These are phyloP conservation scores for Wallemia ichthyophaga DNA, from an alignment of 1,284 basidiomycete species.

Conservation along the genomic window DNA sequence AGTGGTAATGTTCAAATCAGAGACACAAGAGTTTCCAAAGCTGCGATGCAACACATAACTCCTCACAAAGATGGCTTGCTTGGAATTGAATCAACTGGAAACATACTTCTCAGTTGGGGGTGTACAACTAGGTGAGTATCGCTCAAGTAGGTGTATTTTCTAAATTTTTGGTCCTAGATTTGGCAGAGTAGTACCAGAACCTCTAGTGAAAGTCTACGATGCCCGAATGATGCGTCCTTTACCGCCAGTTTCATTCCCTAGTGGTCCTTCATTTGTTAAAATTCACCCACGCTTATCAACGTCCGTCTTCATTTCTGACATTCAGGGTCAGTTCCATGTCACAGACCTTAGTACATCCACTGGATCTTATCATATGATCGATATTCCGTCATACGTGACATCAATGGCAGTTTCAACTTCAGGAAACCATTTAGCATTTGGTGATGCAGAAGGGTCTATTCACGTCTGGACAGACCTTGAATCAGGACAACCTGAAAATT, in stretches of 20 bases:
- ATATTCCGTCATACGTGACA: constrained; percentile 37
- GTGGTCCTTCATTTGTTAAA: constrained; percentile 61
- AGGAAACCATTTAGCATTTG: constrained; percentile 71
- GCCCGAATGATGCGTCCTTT: constrained; percentile 47
- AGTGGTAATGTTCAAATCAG: constrained; percentile 4
- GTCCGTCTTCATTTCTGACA: constrained; percentile 48
- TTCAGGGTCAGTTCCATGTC: constrained; percentile 62
- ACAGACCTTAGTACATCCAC: constrained; percentile 44
- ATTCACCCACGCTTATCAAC: constrained; percentile 49
- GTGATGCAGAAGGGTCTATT: constrained; percentile 57
- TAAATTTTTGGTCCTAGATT: constrained; percentile 24
- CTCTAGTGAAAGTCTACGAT: constrained; percentile 77
- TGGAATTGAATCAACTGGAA: constrained; percentile 3
- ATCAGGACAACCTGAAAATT: constrained; percentile 33
- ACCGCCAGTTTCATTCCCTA: constrained; percentile 57
- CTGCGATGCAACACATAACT: constrained; percentile 5
- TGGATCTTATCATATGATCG: constrained; percentile 29
- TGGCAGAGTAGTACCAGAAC: constrained; percentile 62
- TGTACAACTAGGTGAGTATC: constrained; percentile 4
- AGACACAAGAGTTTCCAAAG: constrained; percentile 3
- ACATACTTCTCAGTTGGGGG: neutral
- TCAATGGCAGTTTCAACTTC: constrained; percentile 55
- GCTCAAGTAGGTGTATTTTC: neutral
- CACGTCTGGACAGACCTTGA: constrained; percentile 51
- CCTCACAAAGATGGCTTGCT: constrained; percentile 9